phyloP scores from a whole-genome alignment of 2,329 filamentous ascomycete species.

The Metarhizium brunneum region DNA sequence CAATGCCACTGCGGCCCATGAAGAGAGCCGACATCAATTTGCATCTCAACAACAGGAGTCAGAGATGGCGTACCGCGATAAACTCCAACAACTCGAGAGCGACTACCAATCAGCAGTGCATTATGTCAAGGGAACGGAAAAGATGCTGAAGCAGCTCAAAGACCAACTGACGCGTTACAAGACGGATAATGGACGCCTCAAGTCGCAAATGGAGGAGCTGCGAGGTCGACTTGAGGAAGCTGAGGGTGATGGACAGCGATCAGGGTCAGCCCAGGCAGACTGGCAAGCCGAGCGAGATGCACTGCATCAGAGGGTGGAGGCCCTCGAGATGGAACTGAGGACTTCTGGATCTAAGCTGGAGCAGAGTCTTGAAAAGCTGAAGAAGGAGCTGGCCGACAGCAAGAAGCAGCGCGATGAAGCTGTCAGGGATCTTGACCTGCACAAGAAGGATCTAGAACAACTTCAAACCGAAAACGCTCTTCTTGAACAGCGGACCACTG shows the following conservation, averaged over 20 bases:
- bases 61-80: conserved; percentile 85
- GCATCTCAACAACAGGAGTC: conserved; percentile 76
- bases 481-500: conserved; percentile 74
- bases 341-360: conserved; percentile 61
- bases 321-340: conserved; percentile 60
- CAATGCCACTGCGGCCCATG: conserved; percentile 66
- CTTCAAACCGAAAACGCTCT: conserved; percentile 73
- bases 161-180: conserved; percentile 94
- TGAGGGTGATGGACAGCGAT: conserved; percentile 19
- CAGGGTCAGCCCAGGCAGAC: conserved; percentile 37
- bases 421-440: conserved; percentile 46
- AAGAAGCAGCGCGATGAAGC: conserved; percentile 61
- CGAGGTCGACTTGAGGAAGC: conserved; percentile 39
- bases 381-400: conserved; percentile 56
- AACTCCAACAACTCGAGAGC: conserved; percentile 86
- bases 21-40: conserved; percentile 72
- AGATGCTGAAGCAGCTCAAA: conserved; percentile 98
- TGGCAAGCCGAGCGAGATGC: conserved; percentile 68
- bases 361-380: conserved; percentile 57
- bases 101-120: conserved; percentile 97
- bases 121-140: conserved; percentile 96
- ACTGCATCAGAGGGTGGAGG: conserved; percentile 59
- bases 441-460: conserved; percentile 64
- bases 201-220: conserved; percentile 66
- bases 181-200: conserved; percentile 71